Conservation (phyloP, 768 basidiomycete genomes). For the Collybiopsis luxurians region DNA sequence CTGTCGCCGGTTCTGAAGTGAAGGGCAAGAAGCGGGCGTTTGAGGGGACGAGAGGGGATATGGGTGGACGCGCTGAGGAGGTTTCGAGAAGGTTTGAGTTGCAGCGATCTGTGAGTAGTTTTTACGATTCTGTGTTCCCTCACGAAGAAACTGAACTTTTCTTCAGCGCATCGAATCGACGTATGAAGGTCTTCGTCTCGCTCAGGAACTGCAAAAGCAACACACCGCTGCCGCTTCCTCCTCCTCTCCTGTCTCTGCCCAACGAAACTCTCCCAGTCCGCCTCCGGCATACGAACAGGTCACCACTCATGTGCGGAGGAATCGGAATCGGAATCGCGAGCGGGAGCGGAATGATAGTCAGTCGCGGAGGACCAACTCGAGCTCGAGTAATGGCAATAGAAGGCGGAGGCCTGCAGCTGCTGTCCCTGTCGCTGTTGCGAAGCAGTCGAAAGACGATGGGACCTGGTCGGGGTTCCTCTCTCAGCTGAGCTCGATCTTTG, state of each 20-base stretch:
- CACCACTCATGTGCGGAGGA: no score
- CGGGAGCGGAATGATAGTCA: no score
- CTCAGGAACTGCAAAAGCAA: background rate
- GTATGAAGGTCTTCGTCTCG: background rate
- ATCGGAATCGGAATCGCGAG: no score
- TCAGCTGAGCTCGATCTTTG: no score
- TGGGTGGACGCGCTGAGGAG: background rate
- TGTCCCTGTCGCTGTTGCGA: no score
- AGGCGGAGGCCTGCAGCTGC: no score
- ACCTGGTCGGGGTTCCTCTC: no score
- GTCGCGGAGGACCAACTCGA: no score
- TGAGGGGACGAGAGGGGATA: background rate
- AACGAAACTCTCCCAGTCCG: background rate
- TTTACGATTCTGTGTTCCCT: background rate
- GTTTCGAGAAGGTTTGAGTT: no score
- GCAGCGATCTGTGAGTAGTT: background rate
- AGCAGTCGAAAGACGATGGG: no score
- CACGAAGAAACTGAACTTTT: background rate
- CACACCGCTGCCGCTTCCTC: background rate
- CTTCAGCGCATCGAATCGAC: background rate
- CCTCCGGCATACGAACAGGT: background rate
- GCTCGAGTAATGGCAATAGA: no score
- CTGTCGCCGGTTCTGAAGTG: background rate
- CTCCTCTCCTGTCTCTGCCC: background rate
- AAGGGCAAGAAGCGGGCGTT: background rate